These are phyloP conservation scores for Aspergillus sclerotiicarbonarius DNA, from an alignment of 495 filamentous ascomycete genomes.

Conservation along the genomic window DNA sequence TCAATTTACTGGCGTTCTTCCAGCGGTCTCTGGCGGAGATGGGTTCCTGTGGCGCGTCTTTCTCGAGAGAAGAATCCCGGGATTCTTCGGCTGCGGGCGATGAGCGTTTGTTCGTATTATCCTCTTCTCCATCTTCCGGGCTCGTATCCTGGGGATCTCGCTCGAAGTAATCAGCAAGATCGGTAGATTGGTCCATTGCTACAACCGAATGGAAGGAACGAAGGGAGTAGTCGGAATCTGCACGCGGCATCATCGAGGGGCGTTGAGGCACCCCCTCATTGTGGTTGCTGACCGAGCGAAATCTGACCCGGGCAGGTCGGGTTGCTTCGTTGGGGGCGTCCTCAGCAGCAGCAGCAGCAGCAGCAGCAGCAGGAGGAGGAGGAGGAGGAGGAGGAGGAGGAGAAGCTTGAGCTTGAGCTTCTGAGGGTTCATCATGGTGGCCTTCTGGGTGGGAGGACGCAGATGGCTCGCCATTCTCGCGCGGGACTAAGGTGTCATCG, in stretches of 20 bases:
- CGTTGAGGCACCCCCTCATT: conserved; percentile 1
- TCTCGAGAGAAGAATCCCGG: conserved; percentile 18
- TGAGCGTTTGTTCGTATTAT: background rate
- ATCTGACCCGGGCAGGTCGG: conserved; percentile 13
- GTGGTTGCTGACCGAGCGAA: conserved; percentile 21
- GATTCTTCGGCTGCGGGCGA: conserved; percentile 5
- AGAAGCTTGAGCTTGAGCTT: background rate
- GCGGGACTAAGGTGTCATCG: background rate
- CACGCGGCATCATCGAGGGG: conserved; percentile 9
- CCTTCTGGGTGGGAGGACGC: background rate
- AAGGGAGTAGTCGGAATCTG: conserved; percentile 20
- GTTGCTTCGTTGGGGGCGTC: conserved; percentile 1
- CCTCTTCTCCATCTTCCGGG: background rate
- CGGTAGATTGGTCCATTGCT: conserved; percentile 6
- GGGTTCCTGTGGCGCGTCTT: conserved; percentile 13
- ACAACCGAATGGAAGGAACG: conserved; percentile 14
- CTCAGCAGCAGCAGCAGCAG: background rate
- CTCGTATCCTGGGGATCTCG: background rate
- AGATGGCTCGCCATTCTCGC: background rate
- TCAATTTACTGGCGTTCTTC: conserved; percentile 32
- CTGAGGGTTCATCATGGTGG: background rate
- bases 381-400: background rate
- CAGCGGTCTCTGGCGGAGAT: conserved; percentile 30
- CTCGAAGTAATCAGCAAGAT: background rate
- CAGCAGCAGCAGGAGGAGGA: background rate